These are phyloP conservation scores for Mycena haematopus DNA, from an alignment of 768 basidiomycete genomes.

Conservation along the genomic window DNA sequence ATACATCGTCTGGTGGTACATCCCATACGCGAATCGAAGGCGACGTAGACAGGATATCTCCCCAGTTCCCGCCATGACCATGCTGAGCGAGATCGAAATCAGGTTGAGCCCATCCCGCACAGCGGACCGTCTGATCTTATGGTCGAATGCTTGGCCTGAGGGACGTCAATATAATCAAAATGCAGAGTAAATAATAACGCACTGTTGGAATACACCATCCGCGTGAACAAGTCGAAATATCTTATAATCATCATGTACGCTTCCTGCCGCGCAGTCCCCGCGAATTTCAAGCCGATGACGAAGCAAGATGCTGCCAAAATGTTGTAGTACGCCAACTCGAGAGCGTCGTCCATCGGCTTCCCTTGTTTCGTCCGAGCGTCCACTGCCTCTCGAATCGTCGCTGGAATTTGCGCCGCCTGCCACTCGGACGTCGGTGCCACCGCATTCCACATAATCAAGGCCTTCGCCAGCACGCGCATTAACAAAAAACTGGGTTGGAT, in stretches of 20 bases:
- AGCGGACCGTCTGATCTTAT: slow-evolving; percentile 86
- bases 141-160: slow-evolving; percentile 80
- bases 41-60: slow-evolving; percentile 89
- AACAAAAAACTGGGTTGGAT: slow-evolving; percentile 90
- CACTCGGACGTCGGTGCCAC: slow-evolving; percentile 78
- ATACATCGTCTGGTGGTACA: slow-evolving; percentile 69
- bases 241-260: slow-evolving; percentile 84
- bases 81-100: slow-evolving; percentile 83
- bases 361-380: slow-evolving; percentile 55
- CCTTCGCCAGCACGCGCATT: slow-evolving; percentile 76
- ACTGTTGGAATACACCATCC: slow-evolving; percentile 74
- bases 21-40: slow-evolving; percentile 88
- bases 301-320: slow-evolving; percentile 93
- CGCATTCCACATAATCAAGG: slow-evolving; percentile 86
- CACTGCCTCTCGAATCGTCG: slow-evolving; percentile 64
- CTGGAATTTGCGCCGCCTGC: slow-evolving; percentile 74
- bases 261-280: slow-evolving; percentile 90
- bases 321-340: slow-evolving; percentile 91
- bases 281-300: slow-evolving; percentile 89
- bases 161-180: slow-evolving; percentile 14
- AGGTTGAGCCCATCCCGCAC: slow-evolving; percentile 88
- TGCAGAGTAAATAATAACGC: slow-evolving; percentile 34
- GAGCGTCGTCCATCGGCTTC: slow-evolving; percentile 65
- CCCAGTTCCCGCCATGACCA: slow-evolving; percentile 98
- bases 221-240: slow-evolving; percentile 82